A percentile compares a stretch with the other conserved stretches of the same genome.
phyloP scores from a whole-genome alignment of 2,329 filamentous ascomycete genomes.

The Colletotrichum sp. region DNA sequence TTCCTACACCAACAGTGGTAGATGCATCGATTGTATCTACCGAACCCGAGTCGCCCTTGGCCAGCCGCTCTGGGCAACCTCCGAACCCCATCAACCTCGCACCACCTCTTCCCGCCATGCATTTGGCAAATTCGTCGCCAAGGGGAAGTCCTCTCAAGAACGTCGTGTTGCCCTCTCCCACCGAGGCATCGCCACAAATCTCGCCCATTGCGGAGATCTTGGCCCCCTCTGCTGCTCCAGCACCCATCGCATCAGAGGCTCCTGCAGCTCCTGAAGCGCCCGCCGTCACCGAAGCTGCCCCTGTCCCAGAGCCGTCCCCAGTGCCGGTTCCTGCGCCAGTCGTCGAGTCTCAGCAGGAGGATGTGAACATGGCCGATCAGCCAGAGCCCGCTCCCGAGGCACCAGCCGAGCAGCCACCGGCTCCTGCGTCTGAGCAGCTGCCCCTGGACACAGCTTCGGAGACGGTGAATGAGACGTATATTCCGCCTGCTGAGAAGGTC shows the following conservation, averaged over 20 bases:
- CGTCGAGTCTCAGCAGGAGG: neutral
- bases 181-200: conserved; percentile 34
- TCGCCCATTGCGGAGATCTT: conserved; percentile 11
- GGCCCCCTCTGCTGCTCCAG: neutral
- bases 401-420: neutral
- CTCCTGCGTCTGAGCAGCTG: neutral
- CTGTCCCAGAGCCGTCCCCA: neutral
- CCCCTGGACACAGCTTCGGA: neutral
- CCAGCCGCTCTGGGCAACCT: conserved; percentile 11
- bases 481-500: conserved; percentile 16
- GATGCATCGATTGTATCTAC: conserved; percentile 25
- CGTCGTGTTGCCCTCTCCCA: conserved; percentile 52
- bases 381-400: neutral
- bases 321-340: neutral
- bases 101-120: conserved; percentile 32
- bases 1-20: conserved; percentile 26
- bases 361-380: neutral
- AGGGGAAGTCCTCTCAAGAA: conserved; percentile 59
- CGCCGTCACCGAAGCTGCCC: neutral
- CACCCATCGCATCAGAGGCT: neutral
- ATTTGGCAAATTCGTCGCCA: conserved; percentile 29
- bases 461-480: neutral
- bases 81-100: conserved; percentile 35
- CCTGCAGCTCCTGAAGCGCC: neutral
- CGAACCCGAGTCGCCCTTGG: conserved; percentile 15